These are phyloP conservation scores for Arthromyces matolae DNA, from an alignment of 768 basidiomycete genomes.

Conservation along the genomic window DNA sequence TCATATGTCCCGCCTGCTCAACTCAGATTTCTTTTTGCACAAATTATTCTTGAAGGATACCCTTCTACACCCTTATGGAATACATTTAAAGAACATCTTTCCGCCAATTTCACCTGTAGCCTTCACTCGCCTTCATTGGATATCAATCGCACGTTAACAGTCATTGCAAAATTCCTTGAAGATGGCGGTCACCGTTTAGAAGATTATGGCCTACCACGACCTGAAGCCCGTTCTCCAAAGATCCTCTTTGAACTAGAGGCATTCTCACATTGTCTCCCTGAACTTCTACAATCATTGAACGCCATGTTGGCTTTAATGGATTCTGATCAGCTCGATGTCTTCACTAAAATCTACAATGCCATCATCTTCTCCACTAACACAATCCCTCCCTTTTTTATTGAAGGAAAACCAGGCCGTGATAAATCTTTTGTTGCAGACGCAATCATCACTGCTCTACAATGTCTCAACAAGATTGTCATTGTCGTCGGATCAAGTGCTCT, in stretches of 20 bases:
- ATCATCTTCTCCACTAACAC: not conserved
- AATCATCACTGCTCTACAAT: not conserved
- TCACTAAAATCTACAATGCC: not conserved
- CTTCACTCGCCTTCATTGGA: not conserved
- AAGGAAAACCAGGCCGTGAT: not conserved
- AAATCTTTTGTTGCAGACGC: not conserved
- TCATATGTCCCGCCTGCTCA: not conserved
- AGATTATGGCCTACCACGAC: not conserved
- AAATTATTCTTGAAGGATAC: not conserved
- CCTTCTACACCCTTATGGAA: not conserved
- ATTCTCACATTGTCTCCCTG: not conserved
- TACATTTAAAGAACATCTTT: not conserved
- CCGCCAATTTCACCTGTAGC: not conserved
- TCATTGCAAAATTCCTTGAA: not conserved
- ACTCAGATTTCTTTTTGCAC: not conserved
- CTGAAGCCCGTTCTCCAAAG: not conserved
- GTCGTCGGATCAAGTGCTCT: constrained; percentile 6
- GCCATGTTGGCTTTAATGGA: not conserved
- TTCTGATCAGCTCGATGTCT: not conserved
- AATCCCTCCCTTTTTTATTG: not conserved
- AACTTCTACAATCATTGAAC: not conserved
- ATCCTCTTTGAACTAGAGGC: not conserved
- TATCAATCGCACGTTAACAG: not conserved
- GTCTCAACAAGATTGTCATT: not conserved
- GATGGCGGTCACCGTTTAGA: not conserved